Evolutionary conservation across 306 rosid species (phyloP).

Genomic region (Dryas alaskensis): DNA sequence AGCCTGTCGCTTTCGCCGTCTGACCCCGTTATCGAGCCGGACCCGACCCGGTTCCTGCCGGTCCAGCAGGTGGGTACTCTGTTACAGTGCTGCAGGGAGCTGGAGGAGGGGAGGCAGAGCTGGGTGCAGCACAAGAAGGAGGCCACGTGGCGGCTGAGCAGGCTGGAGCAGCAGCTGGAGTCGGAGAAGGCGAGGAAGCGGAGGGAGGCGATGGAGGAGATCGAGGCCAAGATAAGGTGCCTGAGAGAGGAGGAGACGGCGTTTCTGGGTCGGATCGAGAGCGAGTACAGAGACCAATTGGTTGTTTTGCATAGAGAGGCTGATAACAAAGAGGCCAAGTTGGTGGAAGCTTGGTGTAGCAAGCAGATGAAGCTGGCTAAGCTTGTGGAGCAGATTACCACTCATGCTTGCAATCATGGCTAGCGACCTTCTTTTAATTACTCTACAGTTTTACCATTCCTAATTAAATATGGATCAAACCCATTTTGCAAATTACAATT

Average conservation of each 20-base stretch:
- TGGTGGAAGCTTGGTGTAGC: slow-evolving; percentile 35
- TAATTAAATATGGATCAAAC: too few species aligned
- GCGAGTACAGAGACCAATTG: slow-evolving; percentile 30
- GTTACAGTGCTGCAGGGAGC: slow-evolving; percentile 33
- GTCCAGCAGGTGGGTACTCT: slow-evolving; percentile 16
- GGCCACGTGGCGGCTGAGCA: slow-evolving; percentile 46
- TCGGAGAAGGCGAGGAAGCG: slow-evolving; percentile 46
- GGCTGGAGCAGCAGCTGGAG: slow-evolving; percentile 53
- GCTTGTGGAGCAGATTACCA: slow-evolving; percentile 23
- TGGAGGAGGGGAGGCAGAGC: slow-evolving; percentile 45
- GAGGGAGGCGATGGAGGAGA: slow-evolving; percentile 45
- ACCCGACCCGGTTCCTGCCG: slow-evolving; percentile 15
- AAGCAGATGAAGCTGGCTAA: slow-evolving; percentile 33
- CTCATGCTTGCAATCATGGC: background rate
- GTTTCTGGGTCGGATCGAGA: slow-evolving; percentile 32
- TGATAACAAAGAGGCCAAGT: slow-evolving; percentile 37
- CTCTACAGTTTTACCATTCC: too few species aligned
- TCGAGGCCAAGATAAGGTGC: slow-evolving; percentile 32
- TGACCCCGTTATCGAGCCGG: slow-evolving; percentile 32
- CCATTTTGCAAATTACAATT: too few species aligned
- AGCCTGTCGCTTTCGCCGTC: slow-evolving; percentile 42
- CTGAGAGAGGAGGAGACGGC: slow-evolving; percentile 40
- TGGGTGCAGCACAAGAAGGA: slow-evolving; percentile 47
- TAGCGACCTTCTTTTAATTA: too few species aligned
- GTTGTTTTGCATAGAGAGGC: slow-evolving; percentile 31